Conservation (phyloP, 441 rosid species). For the Eutrema salsugineum region DNA sequence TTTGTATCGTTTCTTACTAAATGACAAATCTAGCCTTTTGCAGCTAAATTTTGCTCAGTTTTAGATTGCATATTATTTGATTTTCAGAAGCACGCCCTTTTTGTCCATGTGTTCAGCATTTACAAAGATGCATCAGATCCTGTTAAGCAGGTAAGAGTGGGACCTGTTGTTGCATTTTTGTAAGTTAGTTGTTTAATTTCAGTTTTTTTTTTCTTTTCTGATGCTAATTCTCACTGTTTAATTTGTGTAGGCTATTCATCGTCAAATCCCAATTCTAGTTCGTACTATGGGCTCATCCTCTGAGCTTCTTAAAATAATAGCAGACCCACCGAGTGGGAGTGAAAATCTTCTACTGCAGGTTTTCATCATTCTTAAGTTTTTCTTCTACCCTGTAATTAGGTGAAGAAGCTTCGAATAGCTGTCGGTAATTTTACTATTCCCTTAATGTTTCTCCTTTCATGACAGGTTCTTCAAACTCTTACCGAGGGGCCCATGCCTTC, state of each 20-base stretch:
- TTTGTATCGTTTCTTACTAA: slow-evolving; percentile 13
- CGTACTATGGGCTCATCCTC: slow-evolving; percentile 96
- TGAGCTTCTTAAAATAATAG: slow-evolving; percentile 86
- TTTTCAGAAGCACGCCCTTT: slow-evolving; percentile 92
- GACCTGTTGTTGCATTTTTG: slow-evolving; percentile 11
- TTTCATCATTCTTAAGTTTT: slow-evolving; percentile 21
- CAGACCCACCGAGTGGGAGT: slow-evolving; percentile 95
- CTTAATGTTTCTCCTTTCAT: slow-evolving; percentile 13
- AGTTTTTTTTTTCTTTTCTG: neutral
- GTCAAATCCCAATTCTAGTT: slow-evolving; percentile 86
- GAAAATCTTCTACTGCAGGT: slow-evolving; percentile 91
- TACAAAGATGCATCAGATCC: slow-evolving; percentile 64
- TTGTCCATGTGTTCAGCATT: slow-evolving; percentile 70
- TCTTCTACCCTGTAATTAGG: slow-evolving; percentile 6
- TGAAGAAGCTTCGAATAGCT: slow-evolving; percentile 8
- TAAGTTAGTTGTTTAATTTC: slow-evolving; percentile 4
- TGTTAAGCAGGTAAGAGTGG: slow-evolving; percentile 73
- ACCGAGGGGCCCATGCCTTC: slow-evolving; percentile 89
- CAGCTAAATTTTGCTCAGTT: slow-evolving; percentile 15
- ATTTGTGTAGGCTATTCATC: slow-evolving; percentile 81
- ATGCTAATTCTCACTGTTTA: slow-evolving; percentile 28
- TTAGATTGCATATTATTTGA: slow-evolving; percentile 21
- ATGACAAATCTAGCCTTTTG: slow-evolving; percentile 21
- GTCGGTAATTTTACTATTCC: slow-evolving; percentile 9
- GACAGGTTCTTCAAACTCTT: slow-evolving; percentile 89